Evolutionary conservation across 495 filamentous ascomycete species (phyloP).

Genomic region (Penicillium salamii): DNA sequence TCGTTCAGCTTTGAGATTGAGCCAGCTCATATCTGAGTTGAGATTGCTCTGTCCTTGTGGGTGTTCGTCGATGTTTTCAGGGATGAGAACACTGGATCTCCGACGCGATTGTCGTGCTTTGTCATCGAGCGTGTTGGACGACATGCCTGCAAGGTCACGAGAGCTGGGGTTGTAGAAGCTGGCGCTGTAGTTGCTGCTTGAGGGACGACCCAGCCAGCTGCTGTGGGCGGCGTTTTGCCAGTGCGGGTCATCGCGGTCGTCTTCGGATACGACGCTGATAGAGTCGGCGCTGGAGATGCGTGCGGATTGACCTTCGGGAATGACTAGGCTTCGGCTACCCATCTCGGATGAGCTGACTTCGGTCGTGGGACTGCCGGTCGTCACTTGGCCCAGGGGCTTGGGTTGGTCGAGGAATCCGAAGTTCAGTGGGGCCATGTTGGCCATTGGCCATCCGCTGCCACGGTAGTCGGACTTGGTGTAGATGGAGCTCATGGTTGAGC

Average conservation of each 20-base stretch:
- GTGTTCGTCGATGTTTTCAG: constrained; percentile 41
- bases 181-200: constrained; percentile 61
- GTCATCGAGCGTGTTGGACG: constrained; percentile 9
- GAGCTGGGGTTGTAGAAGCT: constrained; percentile 45
- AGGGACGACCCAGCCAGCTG: constrained; percentile 47
- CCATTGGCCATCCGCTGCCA: constrained; percentile 40
- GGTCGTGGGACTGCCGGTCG: constrained; percentile 66
- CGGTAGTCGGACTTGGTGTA: constrained; percentile 36
- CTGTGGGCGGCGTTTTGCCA: constrained; percentile 45
- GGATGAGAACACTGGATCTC: constrained; percentile 34
- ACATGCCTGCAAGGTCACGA: constrained; percentile 26
- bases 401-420: constrained; percentile 40
- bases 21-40: constrained; percentile 72
- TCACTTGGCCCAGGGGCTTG: constrained; percentile 50
- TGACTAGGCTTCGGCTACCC: constrained; percentile 32
- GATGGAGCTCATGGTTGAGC: constrained; percentile 26
- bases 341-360: constrained; percentile 44
- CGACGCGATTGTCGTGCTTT: constrained; percentile 28
- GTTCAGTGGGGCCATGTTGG: constrained; percentile 33
- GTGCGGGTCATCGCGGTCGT: constrained; percentile 46
- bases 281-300: constrained; percentile 61
- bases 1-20: constrained; percentile 54
- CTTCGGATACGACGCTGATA: constrained; percentile 53
- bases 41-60: constrained; percentile 31
- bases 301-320: constrained; percentile 58